These are phyloP conservation scores for Xylaria hypoxylon DNA, from an alignment of 2,329 filamentous ascomycete genomes.

Conservation along the genomic window DNA sequence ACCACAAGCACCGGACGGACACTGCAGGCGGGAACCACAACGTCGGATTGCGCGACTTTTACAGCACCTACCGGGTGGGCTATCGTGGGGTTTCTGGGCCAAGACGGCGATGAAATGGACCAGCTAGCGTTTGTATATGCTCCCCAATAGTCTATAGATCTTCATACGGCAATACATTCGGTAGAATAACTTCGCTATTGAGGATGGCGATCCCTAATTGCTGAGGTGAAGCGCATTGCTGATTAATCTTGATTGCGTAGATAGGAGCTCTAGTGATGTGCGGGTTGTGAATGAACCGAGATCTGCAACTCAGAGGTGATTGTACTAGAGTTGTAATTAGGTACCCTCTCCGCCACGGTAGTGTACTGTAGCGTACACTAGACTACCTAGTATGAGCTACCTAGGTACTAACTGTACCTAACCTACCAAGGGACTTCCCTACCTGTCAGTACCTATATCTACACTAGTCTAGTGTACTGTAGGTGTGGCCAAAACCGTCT, in stretches of 20 bases:
- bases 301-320: slow-evolving; percentile 2
- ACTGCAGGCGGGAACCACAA: slow-evolving; percentile 59
- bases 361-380: too few species aligned
- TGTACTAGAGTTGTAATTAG: not conserved
- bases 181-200: not conserved
- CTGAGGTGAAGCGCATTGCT: not conserved
- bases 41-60: slow-evolving; percentile 58
- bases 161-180: not conserved
- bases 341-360: not conserved
- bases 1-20: slow-evolving; percentile 62
- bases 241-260: not conserved
- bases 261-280: not conserved
- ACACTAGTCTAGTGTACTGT: too few species aligned
- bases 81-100: slow-evolving; percentile 54
- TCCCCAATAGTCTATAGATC: slow-evolving; percentile 49
- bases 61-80: slow-evolving; percentile 56
- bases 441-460: too few species aligned
- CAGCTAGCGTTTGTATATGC: slow-evolving; percentile 63
- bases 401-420: too few species aligned
- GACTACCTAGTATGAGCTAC: too few species aligned
- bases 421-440: too few species aligned
- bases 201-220: not conserved
- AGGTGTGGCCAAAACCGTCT: too few species aligned
- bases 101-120: slow-evolving; percentile 67
- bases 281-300: not conserved